phyloP scores from a whole-genome alignment of 2,329 filamentous ascomycete genomes.

The Penicillium sp. region DNA sequence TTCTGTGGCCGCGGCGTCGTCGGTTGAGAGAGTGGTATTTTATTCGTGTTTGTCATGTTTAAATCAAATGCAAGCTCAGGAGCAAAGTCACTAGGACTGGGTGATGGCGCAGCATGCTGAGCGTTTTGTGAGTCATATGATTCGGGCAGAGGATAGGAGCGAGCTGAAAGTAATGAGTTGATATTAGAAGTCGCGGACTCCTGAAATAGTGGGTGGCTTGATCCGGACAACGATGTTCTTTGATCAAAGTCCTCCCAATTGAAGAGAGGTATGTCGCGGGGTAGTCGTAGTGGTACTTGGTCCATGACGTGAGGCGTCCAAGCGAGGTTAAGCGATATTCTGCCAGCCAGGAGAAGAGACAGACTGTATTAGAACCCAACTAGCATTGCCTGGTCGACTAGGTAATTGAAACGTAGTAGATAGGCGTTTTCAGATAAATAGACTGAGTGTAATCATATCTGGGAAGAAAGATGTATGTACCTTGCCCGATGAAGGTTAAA shows the following conservation, averaged over 20 bases:
- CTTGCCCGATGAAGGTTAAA: neutral
- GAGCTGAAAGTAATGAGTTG: slow-evolving; percentile 5
- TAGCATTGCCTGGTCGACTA: neutral
- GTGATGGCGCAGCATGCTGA: neutral
- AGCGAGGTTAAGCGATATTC: neutral
- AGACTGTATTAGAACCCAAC: neutral
- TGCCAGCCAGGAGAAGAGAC: neutral
- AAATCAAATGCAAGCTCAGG: neutral
- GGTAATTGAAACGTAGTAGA: neutral
- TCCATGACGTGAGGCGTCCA: neutral
- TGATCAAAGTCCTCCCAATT: neutral
- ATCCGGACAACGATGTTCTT: neutral
- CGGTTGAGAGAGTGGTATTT: neutral
- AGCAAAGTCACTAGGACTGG: neutral
- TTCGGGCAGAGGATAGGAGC: neutral
- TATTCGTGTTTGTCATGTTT: neutral
- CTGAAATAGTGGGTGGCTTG: neutral
- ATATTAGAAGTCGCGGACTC: neutral
- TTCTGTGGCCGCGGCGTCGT: neutral
- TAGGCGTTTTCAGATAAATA: neutral
- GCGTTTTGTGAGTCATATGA: neutral
- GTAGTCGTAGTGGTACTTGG: neutral
- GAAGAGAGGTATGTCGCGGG: slow-evolving; percentile 3
- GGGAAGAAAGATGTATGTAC: neutral
- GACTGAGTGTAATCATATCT: neutral